Percentiles rank a stretch among this genome's conserved stretches.
Conservation (phyloP, 2,329 filamentous ascomycete genomes). For the Daldinia eschscholtzii region DNA sequence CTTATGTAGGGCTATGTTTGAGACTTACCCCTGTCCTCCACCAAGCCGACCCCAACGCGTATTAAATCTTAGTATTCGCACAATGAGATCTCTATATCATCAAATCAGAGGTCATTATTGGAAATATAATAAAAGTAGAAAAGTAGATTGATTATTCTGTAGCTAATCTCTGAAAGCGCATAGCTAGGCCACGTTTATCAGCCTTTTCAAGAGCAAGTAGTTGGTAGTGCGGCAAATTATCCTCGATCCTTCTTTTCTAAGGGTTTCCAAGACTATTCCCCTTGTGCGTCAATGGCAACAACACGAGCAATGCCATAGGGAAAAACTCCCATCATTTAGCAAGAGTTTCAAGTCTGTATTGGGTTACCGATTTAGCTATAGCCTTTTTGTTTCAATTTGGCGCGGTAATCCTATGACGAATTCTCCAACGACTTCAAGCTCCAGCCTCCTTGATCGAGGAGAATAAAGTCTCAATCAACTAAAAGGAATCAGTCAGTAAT, state of each 20-base stretch:
- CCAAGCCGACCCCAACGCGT: too few species aligned
- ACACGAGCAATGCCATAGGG: too few species aligned
- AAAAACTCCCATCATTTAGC: too few species aligned
- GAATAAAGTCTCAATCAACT: neutral
- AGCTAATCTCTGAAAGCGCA: too few species aligned
- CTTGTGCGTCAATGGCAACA: too few species aligned
- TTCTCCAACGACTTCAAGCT: neutral
- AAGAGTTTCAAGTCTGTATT: neutral
- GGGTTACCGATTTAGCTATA: neutral
- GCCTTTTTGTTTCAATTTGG: neutral
- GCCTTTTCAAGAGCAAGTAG: too few species aligned
- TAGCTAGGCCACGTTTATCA: too few species aligned
- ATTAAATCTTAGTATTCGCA: neutral
- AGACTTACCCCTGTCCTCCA: neutral
- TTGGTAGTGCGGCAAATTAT: too few species aligned
- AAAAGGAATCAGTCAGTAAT: neutral
- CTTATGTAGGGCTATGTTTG: neutral
- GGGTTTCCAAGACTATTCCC: neutral
- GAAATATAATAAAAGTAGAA: too few species aligned
- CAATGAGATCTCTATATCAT: neutral
- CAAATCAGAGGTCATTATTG: too few species aligned
- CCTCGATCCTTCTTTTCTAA: neutral
- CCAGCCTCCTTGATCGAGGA: neutral
- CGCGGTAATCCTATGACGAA: neutral
- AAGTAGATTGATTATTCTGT: too few species aligned